Evolutionary conservation across 2,329 filamentous ascomycete species (phyloP).

Genomic region (Colletotrichum limetticola): DNA sequence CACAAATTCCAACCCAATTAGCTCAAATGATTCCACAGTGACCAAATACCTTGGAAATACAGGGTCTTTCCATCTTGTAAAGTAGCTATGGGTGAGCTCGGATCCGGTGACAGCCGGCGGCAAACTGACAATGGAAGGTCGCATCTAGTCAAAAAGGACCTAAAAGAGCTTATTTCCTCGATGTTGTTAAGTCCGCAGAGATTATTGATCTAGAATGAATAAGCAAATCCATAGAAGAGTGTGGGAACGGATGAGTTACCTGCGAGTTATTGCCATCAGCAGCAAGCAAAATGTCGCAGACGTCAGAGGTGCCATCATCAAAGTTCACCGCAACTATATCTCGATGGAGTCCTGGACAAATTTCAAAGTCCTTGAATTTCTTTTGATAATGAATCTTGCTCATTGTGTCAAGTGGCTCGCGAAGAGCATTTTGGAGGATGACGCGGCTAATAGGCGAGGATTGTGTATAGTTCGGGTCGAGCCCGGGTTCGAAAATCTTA

Average conservation of each 20-base stretch:
- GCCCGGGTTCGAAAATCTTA: neutral
- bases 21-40: no score
- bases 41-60: neutral
- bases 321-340: neutral
- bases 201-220: neutral
- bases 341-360: neutral
- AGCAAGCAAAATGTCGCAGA: neutral
- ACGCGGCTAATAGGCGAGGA: neutral
- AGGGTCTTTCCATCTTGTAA: neutral
- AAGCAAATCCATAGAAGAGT: neutral
- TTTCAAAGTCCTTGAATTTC: neutral
- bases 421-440: neutral
- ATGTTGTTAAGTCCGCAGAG: neutral
- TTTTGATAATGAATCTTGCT: neutral
- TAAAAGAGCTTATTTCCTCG: neutral
- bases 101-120: neutral
- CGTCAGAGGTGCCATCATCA: neutral
- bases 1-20: no score
- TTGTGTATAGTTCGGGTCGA: no score
- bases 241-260: neutral
- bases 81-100: neutral
- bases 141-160: neutral
- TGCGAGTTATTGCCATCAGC: neutral
- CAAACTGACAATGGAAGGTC: neutral
- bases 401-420: neutral